Evolutionary conservation across 2,329 filamentous ascomycete genomes (phyloP), one percentile per base, ranked within the genome.

Genomic region (Botryotinia calthae): DNA sequence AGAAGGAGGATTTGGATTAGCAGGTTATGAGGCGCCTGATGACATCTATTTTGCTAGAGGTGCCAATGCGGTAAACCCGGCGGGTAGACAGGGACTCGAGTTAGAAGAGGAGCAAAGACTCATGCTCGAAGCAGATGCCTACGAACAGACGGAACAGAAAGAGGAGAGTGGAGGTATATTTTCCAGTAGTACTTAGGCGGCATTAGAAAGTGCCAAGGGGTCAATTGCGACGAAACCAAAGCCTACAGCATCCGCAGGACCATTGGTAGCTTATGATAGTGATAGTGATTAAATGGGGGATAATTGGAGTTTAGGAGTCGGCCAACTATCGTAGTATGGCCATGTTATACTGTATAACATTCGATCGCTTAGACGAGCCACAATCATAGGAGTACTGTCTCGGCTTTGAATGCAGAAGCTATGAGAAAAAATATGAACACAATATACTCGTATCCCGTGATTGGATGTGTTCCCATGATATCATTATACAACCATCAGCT

Each of bases 1-100:
- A 40, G 94, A 98, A 81, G 94, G 94, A 67, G 91, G 88, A 34
- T 98, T 97, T 80, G 95, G 95, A 0, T 82, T 99, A 63, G 75
- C 74, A 65, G 79, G 78, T 42, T 98, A 98, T 81, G 93, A 98
- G 79, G 95, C 95, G 2, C 95, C 95, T 0, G 96, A 99, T 80
- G 92, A 96, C 75, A 90, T 99, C 40, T 97, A 97, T 88, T 97
- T 95, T 82, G 93, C 94, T 0, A 87, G 93, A 64, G 93, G 95
- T 51, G 88, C 89, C 77, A 89, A 90, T 76, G 88, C 89, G 0
- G 87, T 90, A 44, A 90, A 90, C 77, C 87, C 88, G 0, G 79
- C 84, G 4, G 88, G 88, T 1, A 83, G 88, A 54, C 82, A 87
- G 65, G 89, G 89, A 0, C 86, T 88, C 73, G 90, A 91, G 76